Evolutionary conservation across 2,329 filamentous ascomycete species (phyloP), one percentile per base, ranked within the genome.

Genomic region (Sphaerostilbella broomeana): DNA sequence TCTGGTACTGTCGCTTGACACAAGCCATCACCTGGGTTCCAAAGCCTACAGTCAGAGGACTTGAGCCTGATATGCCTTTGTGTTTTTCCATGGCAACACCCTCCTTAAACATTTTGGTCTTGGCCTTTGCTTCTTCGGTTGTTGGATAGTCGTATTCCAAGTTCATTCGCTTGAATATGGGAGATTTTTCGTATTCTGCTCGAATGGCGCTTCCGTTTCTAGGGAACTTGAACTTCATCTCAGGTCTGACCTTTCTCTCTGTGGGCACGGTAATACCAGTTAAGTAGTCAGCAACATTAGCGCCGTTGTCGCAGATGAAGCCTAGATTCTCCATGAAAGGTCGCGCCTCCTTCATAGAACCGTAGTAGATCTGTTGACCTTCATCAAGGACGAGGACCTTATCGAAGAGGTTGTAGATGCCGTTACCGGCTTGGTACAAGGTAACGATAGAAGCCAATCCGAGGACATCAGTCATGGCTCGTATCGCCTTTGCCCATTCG

Each of bases 371-470:
- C 48, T 84, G 58, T 45, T 77, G 75, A 32, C 81, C 81, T 42
- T 77, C 71, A 32, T 84, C 79, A 4, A 85, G 67, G 7, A 85
- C 71, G 0, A 84, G 64, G 0, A 84, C 79, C 52, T 84, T 85
- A 54, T 85, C 79, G 53, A 85, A 84, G 0, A 79, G 67, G 18
- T 81, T 65, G 54, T 82, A 84, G 43, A 85, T 84, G 17, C 73
- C 77, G 40, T 85, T 81, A 5, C 78, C 77, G 3, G 81, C 81
- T 52, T 85, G 81, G 53, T 86, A 85, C 0, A 84, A 64, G 0
- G 78, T 81, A 10, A 81, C 75, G 32, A 82, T 75, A 1, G 76
- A 72, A 0, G 76, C 63, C 4, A 81, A 61, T 0, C 76, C 75
- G 4, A 76, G 61, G 1, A 79, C 68, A 45, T 84, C 77, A 0